Evolutionary conservation across 177 flowering plant species (phyloP), one percentile per base, ranked within the genome.

Genomic region (Vitis hybrid): DNA sequence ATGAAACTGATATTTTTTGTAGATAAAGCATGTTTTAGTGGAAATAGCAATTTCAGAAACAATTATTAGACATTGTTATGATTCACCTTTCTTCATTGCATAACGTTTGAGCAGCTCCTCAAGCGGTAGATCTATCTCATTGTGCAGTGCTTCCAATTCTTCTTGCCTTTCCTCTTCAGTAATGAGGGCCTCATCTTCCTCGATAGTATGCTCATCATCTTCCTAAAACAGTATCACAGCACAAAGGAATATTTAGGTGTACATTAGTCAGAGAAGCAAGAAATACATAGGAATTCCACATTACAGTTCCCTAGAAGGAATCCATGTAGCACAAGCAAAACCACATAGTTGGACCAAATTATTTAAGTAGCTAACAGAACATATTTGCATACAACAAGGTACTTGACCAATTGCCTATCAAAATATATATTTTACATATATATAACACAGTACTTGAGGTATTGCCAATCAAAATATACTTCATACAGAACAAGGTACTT

Each of bases 201-300:
- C 98, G 68, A 94, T 75, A 11, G 98, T 96, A 59, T 80, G 93
- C 80, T 93, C 98, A 79, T 94, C 95, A 75, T 96, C 99, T 81
- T 88, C 97, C 99, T 96, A 84, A 72, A 82, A 74, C 79, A 74
- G 69, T n/a, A 80, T 18, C 50, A 77, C 50, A 51, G 61, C 20
- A 73, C 16, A 61, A 61, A 22, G 53, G 22, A 69, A 63, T 22
- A 73, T 45, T 15, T 31, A 52, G 55, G 48, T 22, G n/a, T 20
- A 31, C 12, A 12, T 51, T 19, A 58, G 59, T 48, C 39, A 50
- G 49, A 22, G 11, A 49, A 9, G 29, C 15, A 59, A 68, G 29
- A 26, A 48, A 22, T 11, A 10, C 10, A 59, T 14, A 45, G 20
- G 8, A 39, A 55, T 18, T 39, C 48, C 2, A 31, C 1, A 54